Base-by-base conservation (phyloP, 2,329 filamentous ascomycete genomes). In the Trichophyton verrucosum region DNA sequence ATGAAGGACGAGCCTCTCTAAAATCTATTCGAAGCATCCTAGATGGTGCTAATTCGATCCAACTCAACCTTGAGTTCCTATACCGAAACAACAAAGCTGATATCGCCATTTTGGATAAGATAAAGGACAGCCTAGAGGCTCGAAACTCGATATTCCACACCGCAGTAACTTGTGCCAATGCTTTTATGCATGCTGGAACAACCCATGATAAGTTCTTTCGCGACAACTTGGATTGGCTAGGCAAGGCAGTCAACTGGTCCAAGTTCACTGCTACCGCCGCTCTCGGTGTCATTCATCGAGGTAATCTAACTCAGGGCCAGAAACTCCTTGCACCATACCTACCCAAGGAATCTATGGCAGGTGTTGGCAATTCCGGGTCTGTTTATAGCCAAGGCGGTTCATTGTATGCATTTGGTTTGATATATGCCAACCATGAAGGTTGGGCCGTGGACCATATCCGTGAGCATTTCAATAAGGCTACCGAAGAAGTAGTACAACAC, bases 131-230 rank as follows among this genome's bases (percentile, higher is more conserved):
- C 67, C 79, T 99, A 15, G 94, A 99, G 72, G 91, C 91, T 40
- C 85, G 95, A 59, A 97, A 96, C 76, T 97, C 92, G 36, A 99
- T 99, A 67, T 97, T 97, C 82, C 94, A 99, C 75, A 95, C 91
- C 1, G 91, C 91, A 3, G 90, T 99, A 61, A 97, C 94, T 0
- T 94, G 99, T 70, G 94, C 92, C 70, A 97, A 97, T 69, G 94
- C 91, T 9, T 97, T 99, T 73, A 99, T 99, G 94, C 95, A 99
- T 72, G 91, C 95, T 60, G 95, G 94, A 62, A 99, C 94, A 0
- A 96, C 92, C 0, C 94, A 96, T 68, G 94, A 99, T 76, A 95
- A 92, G 70, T 99, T 99, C 78, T 97, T 99, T 84, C 84, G 95
- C 6, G 91, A 97, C 70, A 99, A 99, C 72, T 77, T 99, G 24